Conservation (phyloP, 768 basidiomycete genomes). For the Leccinum subgranulosum region DNA sequence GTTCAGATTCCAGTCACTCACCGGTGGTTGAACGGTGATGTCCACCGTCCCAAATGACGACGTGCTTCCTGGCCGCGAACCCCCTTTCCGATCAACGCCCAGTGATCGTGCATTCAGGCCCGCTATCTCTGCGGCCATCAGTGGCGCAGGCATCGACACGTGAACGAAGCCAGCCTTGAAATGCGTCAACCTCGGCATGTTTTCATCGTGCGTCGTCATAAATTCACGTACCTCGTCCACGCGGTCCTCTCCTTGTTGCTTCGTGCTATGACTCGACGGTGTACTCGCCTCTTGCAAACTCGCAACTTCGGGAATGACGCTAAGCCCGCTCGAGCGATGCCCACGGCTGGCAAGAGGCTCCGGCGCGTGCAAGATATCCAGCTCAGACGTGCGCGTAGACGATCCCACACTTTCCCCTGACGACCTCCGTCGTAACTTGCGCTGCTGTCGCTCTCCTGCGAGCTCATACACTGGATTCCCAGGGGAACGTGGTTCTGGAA, state of each 20-base stretch:
- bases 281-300: slow-evolving; percentile 35
- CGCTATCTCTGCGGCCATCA: slow-evolving; percentile 24
- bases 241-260: slow-evolving; percentile 36
- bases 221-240: slow-evolving; percentile 32
- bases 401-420: slow-evolving; percentile 53
- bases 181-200: slow-evolving; percentile 9
- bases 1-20: slow-evolving; percentile 11
- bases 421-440: slow-evolving; percentile 40
- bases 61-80: slow-evolving; percentile 28
- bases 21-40: slow-evolving; percentile 33
- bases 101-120: slow-evolving; percentile 21
- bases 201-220: not conserved
- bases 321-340: slow-evolving; percentile 40
- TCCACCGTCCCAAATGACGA: slow-evolving; percentile 31
- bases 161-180: slow-evolving; percentile 33
- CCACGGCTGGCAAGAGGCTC: slow-evolving; percentile 29
- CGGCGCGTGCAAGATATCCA: slow-evolving; percentile 50
- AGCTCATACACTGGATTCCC: slow-evolving; percentile 12
- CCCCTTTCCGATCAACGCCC: slow-evolving; percentile 19
- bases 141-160: slow-evolving; percentile 32
- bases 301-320: slow-evolving; percentile 53
- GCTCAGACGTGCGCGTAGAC: slow-evolving; percentile 48
- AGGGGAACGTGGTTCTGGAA: slow-evolving; percentile 32
- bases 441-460: slow-evolving; percentile 29
- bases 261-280: slow-evolving; percentile 24